Evolutionary conservation across 345 rosid genomes (phyloP).

Genomic region (Eucalyptus victrix): DNA sequence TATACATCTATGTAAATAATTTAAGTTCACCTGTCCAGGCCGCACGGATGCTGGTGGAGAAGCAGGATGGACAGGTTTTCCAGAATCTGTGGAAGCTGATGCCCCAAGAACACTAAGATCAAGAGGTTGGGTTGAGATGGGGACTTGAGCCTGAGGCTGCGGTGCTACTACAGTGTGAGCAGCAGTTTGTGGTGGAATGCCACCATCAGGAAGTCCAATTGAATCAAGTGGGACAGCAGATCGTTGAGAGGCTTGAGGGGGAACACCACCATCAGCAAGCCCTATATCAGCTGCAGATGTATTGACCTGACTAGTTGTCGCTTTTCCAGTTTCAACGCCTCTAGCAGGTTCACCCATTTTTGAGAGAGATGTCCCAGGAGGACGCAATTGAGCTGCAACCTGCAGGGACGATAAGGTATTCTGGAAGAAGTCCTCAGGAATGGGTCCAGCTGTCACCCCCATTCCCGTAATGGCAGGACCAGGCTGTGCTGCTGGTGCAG

Average conservation of each 20-base stretch:
- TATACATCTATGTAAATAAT: not conserved
- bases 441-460: constrained; percentile 51
- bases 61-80: constrained; percentile 41
- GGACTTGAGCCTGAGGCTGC: constrained; percentile 34
- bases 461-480: constrained; percentile 26
- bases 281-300: constrained; percentile 39
- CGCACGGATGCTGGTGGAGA: constrained; percentile 65
- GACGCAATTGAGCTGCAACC: constrained; percentile 76
- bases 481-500: constrained; percentile 37
- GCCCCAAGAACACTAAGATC: constrained; percentile 89
- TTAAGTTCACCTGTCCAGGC: constrained; percentile 74
- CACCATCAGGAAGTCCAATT: constrained; percentile 81
- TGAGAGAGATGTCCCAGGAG: constrained; percentile 79
- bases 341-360: constrained; percentile 57
- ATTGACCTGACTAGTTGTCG: constrained; percentile 23
- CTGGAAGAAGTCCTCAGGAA: constrained; percentile 95
- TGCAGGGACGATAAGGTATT: constrained; percentile 83
- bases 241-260: constrained; percentile 48
- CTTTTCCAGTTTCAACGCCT: constrained; percentile 23
- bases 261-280: constrained; percentile 71
- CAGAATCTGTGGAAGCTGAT: constrained; percentile 45
- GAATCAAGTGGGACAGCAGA: constrained; percentile 28
- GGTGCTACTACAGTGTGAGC: constrained; percentile 18
- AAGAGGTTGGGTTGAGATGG: constrained; percentile 65
- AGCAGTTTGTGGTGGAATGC: constrained; percentile 62